Base-by-base conservation (phyloP, 352 stramenopile genomes). In the Blastocystis sp. region DNA sequence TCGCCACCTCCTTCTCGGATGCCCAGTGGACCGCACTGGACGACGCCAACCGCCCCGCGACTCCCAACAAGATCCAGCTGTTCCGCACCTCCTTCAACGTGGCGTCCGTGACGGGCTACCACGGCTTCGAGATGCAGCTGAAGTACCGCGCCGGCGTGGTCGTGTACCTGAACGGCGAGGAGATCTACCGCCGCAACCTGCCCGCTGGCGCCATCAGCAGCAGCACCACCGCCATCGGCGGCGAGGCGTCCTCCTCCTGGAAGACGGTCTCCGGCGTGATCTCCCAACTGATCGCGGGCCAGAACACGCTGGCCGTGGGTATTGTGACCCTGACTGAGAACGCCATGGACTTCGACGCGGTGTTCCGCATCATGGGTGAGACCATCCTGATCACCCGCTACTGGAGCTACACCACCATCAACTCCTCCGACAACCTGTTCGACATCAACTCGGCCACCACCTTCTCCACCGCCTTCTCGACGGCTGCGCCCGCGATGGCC, bases 1-100 rank as follows among this genome's bases (percentile, higher is more conserved):
- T 17, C 40, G 70, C 74, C 3, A 19, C 10, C 3, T 34, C 61
- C 45, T 43, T 40, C n/a, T 71, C 59, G 24, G 43, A 66, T 14
- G 14, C 74, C 21, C 11, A 38, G n/a, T 82, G 57, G 57, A 64
- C 24, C 2, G 52, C 74, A 4, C 61, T 82, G 38, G 17, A 43
- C 48, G 40, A 45, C 57, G 24, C 34, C 21, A 24, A 6, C 70
- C 74, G 57, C 70, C 74, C 74, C 17, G 28, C 74, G 14, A 34
- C 74, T 2, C 14, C 45, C 6, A 57, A 70, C 10, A 45, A 62
- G n/a, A 57, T 82, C 6, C 21, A 48, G 59, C 70, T 82, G 28
- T 82, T 70, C 61, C 76, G 40, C 21, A 70, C 21, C 2, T 43
- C 74, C 4, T 82, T 82, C 61, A 82, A 34, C 45, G 74, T 82